These are phyloP conservation scores for Podila epicladia DNA, from an alignment of 192 early-diverging fungal genomes.

Conservation along the genomic window DNA sequence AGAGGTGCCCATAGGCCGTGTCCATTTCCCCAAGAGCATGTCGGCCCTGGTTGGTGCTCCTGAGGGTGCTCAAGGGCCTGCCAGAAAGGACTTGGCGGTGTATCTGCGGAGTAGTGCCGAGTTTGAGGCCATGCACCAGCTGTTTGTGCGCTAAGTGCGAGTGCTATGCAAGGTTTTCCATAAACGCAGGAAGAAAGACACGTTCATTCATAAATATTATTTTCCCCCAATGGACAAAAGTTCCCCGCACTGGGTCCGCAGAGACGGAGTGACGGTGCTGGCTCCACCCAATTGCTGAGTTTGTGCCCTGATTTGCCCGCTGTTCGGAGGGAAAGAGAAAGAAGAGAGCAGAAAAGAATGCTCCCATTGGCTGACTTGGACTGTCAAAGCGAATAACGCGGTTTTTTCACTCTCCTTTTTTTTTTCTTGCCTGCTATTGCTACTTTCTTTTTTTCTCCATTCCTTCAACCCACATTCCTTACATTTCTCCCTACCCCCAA, in stretches of 20 bases:
- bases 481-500: slow-evolving; percentile 1
- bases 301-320: slow-evolving; percentile 15
- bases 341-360: too few relatives aligned
- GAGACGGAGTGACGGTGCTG: too few relatives aligned
- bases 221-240: slow-evolving; percentile 14
- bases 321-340: not conserved
- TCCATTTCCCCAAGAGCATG: slow-evolving; percentile 30
- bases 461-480: not conserved
- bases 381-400: not conserved
- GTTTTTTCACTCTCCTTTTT: not conserved
- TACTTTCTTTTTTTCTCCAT: not conserved
- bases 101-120: slow-evolving; percentile 35
- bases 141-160: slow-evolving; percentile 40
- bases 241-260: slow-evolving; percentile 31
- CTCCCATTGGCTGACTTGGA: not conserved
- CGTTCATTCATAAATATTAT: slow-evolving; percentile 6
- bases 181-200: not conserved
- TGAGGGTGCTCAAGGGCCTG: slow-evolving; percentile 3
- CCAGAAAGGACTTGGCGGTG: slow-evolving; percentile 38
- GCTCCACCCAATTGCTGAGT: not conserved
- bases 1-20: slow-evolving; percentile 40
- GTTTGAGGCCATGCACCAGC: slow-evolving; percentile 49
- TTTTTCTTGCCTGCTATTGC: slow-evolving; percentile 2
- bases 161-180: not conserved
- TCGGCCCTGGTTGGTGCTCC: slow-evolving; percentile 36